These are phyloP conservation scores for Urtica urens DNA, from an alignment of 306 rosid species.

Conservation along the genomic window DNA sequence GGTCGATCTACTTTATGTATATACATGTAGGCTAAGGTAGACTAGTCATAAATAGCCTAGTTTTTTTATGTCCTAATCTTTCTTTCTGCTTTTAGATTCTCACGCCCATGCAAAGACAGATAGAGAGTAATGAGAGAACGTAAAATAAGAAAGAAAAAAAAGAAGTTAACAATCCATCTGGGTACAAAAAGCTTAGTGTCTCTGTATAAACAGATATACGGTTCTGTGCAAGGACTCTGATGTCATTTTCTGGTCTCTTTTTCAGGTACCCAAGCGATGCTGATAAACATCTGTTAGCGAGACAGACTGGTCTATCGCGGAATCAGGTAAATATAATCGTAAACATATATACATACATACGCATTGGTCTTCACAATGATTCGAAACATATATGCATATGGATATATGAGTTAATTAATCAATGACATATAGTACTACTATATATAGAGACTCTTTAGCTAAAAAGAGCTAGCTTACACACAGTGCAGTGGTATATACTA, in stretches of 20 bases:
- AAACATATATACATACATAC: background rate
- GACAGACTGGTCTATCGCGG: slow-evolving; percentile 89
- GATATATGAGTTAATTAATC: background rate
- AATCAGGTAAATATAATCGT: slow-evolving; percentile 47
- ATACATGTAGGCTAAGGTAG: background rate
- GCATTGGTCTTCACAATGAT: background rate
- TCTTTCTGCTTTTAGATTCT: slow-evolving; percentile 43
- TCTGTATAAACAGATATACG: slow-evolving; percentile 39
- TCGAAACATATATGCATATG: background rate
- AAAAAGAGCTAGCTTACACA: too few species aligned
- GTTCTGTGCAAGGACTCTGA: slow-evolving; percentile 38
- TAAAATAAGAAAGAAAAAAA: background rate
- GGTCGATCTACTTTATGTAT: background rate
- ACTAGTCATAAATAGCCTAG: background rate
- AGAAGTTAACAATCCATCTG: slow-evolving; percentile 21
- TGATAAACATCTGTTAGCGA: slow-evolving; percentile 84
- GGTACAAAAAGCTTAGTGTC: slow-evolving; percentile 36
- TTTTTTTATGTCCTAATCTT: background rate
- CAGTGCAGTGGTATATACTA: too few species aligned
- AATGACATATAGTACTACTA: too few species aligned
- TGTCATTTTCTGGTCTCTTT: slow-evolving; percentile 77
- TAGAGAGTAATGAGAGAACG: slow-evolving; percentile 7
- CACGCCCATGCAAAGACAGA: slow-evolving; percentile 56
- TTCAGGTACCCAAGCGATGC: slow-evolving; percentile 98
- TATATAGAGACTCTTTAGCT: too few species aligned